Evolutionary conservation across 202 grass and related monocot species (phyloP).

Genomic region (Schoenoplectus tabernaemontani): DNA sequence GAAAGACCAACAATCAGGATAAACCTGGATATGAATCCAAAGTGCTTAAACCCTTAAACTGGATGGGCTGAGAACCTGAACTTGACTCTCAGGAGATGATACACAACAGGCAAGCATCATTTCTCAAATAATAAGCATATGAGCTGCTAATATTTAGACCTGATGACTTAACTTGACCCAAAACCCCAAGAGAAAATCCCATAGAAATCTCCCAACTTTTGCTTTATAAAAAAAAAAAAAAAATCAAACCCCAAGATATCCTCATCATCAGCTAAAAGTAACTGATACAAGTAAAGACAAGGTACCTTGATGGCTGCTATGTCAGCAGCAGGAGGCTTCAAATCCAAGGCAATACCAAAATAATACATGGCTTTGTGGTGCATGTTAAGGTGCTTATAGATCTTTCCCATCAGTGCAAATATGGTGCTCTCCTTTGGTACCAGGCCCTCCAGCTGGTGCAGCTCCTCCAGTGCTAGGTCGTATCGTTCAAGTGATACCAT

Average conservation of each 20-base stretch:
- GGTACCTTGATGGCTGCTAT: slow-evolving; percentile 88
- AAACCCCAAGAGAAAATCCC: not conserved
- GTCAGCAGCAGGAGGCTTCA: slow-evolving; percentile 92
- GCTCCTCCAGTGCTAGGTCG: slow-evolving; percentile 65
- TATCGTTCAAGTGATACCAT: slow-evolving; percentile 58
- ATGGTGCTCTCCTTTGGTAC: slow-evolving; percentile 82
- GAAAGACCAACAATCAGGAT: not conserved
- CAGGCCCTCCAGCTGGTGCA: slow-evolving; percentile 65
- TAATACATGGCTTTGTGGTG: slow-evolving; percentile 98
- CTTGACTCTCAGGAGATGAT: not conserved
- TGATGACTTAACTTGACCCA: not conserved
- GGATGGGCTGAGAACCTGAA: not conserved
- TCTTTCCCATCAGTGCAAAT: slow-evolving; percentile 95
- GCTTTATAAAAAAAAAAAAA: not conserved
- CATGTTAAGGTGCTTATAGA: slow-evolving; percentile 87
- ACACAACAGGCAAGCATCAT: not conserved
- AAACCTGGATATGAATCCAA: not conserved
- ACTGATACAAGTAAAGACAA: not conserved
- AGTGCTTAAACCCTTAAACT: not conserved
- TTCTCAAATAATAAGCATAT: not conserved
- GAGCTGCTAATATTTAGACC: not conserved
- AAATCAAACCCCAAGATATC: not conserved
- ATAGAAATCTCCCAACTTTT: not conserved
- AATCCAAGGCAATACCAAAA: slow-evolving; percentile 95
- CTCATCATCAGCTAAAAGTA: slow-evolving; percentile 8